Evolutionary conservation across 78 protist genomes (phyloP).

Genomic region (Blattamonas nauphoetae): DNA sequence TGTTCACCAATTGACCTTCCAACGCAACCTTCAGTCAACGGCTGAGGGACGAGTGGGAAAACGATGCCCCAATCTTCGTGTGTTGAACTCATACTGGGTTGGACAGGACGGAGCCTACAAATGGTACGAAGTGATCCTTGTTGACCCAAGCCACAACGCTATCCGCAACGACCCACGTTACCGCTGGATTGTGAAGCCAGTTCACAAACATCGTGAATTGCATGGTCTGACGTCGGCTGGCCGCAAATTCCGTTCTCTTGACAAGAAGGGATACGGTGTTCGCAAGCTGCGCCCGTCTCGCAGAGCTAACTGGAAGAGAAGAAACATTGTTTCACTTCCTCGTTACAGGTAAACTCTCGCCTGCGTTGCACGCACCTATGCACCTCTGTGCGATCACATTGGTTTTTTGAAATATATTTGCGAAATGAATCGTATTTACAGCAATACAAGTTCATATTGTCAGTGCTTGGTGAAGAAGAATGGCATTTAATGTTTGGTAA

Average conservation of each 20-base stretch:
- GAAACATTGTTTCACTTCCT: conserved; percentile 72
- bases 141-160: conserved; percentile 88
- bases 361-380: too few species aligned
- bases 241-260: conserved; percentile 73
- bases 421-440: too few species aligned
- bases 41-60: conserved; percentile 96
- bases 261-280: conserved; percentile 61
- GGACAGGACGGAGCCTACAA: conserved; percentile 86
- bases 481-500: too few species aligned
- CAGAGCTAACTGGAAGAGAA: conserved; percentile 89
- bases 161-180: conserved; percentile 92
- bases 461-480: too few species aligned
- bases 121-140: conserved; percentile 94
- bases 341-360: conserved; percentile 91
- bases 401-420: too few species aligned
- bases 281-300: conserved; percentile 71
- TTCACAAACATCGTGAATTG: conserved; percentile 82
- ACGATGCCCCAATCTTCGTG: conserved; percentile 80
- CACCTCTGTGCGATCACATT: too few species aligned
- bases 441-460: too few species aligned
- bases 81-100: conserved; percentile 98
- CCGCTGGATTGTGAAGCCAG: conserved; percentile 93
- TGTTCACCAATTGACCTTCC: conserved; percentile 76
- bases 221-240: conserved; percentile 98
- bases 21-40: conserved; percentile 58